These are phyloP conservation scores for Orbilia javanica DNA, from an alignment of 2,329 filamentous ascomycete species.

Conservation along the genomic window DNA sequence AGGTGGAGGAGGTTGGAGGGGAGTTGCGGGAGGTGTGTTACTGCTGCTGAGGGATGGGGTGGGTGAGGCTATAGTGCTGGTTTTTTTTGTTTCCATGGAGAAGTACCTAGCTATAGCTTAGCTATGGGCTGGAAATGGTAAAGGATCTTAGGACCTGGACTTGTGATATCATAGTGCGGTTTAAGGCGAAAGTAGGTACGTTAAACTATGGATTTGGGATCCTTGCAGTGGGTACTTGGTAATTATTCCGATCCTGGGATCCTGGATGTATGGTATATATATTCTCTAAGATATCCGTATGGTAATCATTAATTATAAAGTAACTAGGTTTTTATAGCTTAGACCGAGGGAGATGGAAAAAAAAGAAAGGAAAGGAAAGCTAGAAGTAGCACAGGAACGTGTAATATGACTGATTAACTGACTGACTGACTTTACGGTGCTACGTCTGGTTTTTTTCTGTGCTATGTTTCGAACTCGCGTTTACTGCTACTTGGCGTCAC, in stretches of 20 bases:
- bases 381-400: not conserved
- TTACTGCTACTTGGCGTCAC: not conserved
- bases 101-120: not conserved
- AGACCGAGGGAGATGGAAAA: too few relatives aligned
- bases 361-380: not conserved
- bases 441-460: not conserved
- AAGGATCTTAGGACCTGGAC: slow-evolving; percentile 5
- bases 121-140: not conserved
- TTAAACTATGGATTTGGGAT: not conserved
- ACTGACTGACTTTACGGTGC: not conserved
- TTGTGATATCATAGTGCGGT: not conserved
- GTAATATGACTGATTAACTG: not conserved
- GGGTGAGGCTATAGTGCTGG: not conserved
- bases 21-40: slow-evolving; percentile 4
- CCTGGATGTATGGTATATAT: too few relatives aligned
- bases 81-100: not conserved
- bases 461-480: too few relatives aligned
- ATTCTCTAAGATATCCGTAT: too few relatives aligned
- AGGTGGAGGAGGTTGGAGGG: slow-evolving; percentile 31
- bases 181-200: not conserved
- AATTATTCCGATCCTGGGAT: not conserved
- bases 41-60: not conserved
- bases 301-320: too few relatives aligned
- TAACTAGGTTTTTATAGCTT: too few relatives aligned
- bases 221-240: not conserved